Conservation (phyloP, 257 asterid genomes). For the Solanum neorickii region DNA sequence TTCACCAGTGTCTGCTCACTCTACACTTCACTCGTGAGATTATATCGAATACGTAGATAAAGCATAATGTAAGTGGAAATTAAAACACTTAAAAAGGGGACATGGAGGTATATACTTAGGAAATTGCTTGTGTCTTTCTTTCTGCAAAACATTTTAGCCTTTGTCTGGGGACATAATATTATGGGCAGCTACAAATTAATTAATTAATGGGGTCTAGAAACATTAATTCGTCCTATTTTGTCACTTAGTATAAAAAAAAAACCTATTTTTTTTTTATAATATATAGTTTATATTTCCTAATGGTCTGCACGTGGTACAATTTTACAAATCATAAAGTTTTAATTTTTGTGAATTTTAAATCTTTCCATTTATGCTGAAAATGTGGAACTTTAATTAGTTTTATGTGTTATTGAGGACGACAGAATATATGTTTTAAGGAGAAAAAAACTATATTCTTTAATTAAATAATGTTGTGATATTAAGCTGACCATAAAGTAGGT, state of each 20-base stretch:
- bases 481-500: not conserved
- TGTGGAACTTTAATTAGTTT: not conserved
- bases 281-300: not conserved
- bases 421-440: not conserved
- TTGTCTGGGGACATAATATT: slow-evolving; percentile 14
- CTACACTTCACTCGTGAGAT: not conserved
- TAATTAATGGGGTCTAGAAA: slow-evolving; percentile 7
- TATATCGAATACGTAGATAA: not conserved
- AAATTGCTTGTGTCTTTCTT: not conserved
- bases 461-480: not conserved
- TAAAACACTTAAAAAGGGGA: not conserved
- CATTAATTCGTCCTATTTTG: not conserved
- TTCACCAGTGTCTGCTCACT: not conserved
- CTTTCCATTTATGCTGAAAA: not conserved
- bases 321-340: not conserved
- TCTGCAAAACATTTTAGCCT: not conserved
- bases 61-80: slow-evolving; percentile 6
- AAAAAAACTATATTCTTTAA: not conserved
- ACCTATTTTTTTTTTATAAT: too few species aligned
- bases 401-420: not conserved
- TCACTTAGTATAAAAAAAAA: not conserved
- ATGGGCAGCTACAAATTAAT: slow-evolving; percentile 23
- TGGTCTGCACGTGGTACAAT: slow-evolving; percentile 9
- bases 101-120: slow-evolving; percentile 18
- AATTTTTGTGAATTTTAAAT: not conserved